These are phyloP conservation scores for Naganishia kalamii DNA, from an alignment of 768 basidiomycete species.

Conservation along the genomic window DNA sequence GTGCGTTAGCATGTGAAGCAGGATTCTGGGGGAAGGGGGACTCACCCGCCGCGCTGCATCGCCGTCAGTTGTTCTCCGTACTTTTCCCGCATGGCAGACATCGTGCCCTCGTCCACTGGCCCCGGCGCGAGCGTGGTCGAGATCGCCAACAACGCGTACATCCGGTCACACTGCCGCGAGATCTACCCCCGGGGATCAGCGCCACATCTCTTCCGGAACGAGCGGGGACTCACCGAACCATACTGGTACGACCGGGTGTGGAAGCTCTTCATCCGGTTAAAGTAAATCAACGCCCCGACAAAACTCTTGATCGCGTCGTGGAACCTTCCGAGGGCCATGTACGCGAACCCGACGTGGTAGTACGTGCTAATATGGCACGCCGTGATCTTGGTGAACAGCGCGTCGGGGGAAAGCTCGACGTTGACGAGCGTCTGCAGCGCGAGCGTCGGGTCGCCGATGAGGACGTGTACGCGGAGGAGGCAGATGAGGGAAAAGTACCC, in stretches of 20 bases:
- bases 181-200: slow-evolving; percentile 56
- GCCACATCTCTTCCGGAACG: too few relatives aligned
- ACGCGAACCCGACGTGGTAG: slow-evolving; percentile 95
- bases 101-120: slow-evolving; percentile 86
- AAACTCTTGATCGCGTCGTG: slow-evolving; percentile 93
- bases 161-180: slow-evolving; percentile 93
- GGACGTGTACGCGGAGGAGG: slow-evolving; percentile 86
- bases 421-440: slow-evolving; percentile 92
- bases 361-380: slow-evolving; percentile 87
- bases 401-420: slow-evolving; percentile 86
- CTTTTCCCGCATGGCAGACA: slow-evolving; percentile 83
- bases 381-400: slow-evolving; percentile 86
- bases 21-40: not conserved
- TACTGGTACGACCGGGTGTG: slow-evolving; percentile 95
- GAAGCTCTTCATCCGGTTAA: slow-evolving; percentile 91
- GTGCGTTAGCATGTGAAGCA: not conserved
- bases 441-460: slow-evolving; percentile 73
- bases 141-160: slow-evolving; percentile 92
- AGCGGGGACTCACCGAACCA: slow-evolving; percentile 62
- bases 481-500: slow-evolving; percentile 97
- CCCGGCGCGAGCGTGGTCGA: slow-evolving; percentile 89
- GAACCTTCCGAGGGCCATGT: slow-evolving; percentile 88
- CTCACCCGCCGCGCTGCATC: slow-evolving; percentile 66
- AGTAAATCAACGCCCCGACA: slow-evolving; percentile 87
- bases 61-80: slow-evolving; percentile 85